Evolutionary conservation across 768 basidiomycete genomes (phyloP), one percentile per base, ranked within the genome.

Genomic region (Phallus indusiatus): DNA sequence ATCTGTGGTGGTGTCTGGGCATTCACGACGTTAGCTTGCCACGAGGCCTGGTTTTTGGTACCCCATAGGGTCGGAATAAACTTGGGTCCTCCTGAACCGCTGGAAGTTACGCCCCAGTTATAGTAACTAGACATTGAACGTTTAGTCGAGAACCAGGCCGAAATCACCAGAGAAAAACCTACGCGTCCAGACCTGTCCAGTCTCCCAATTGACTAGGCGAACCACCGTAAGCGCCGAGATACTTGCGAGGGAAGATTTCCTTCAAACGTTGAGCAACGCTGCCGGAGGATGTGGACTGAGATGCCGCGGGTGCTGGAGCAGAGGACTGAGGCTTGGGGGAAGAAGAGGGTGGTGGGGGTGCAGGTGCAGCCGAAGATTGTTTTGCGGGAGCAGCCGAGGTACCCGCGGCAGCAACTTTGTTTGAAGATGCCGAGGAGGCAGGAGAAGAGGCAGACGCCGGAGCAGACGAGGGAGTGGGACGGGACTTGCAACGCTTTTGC

Each of bases 21-120:
- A 71, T 33, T 84, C 78, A 47, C 72, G 60, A 1, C 67, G 67
- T 59, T 74, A 63, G 68, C 87, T 86, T 16, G 78, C 74, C 57
- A 59, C 20, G 36, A 12, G 7, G 55, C 61, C 22, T 76, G 67
- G 56, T 86, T 76, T 28, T 78, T 74, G 7, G 68, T 63, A 61
- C 86, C 84, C 88, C 88, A 92, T 1, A 90, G 69, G 85, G 87
- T 86, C 20, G 85, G 78, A 12, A 42, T 42, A 42, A 42, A 42
- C 42, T 3, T 42, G 12, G 42, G 42, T 4, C 14, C 42, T 42
- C 42, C 42, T 42, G 12, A 11, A n/a, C 14, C n/a, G n/a, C 5
- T 14, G n/a, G 42, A 11, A 2, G 2, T 10, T 14, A 84, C 78
- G 37, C 76, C 75, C 92, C 92, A 94, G 34, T 77, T 81, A 71